These are phyloP conservation scores for Hypsizygus marmoreus DNA, from an alignment of 768 basidiomycete species.

Conservation along the genomic window DNA sequence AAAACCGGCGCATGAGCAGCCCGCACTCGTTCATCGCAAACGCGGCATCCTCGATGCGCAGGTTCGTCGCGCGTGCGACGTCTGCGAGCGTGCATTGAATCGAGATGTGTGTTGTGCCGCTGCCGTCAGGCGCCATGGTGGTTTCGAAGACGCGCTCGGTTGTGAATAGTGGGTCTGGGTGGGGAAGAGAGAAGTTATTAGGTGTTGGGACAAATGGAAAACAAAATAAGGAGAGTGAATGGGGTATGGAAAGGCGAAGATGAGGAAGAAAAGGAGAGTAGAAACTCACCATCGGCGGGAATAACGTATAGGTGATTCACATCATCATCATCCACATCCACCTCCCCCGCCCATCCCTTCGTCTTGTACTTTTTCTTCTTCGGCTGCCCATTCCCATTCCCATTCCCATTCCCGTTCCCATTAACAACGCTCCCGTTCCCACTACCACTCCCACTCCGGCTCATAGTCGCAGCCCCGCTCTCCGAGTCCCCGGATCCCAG, in stretches of 20 bases:
- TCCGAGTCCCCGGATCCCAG: conserved; percentile 1
- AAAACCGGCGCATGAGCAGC: conserved; percentile 53
- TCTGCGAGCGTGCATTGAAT: conserved; percentile 74
- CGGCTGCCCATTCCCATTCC: conserved; percentile 21
- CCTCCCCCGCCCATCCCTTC: conserved; percentile 80
- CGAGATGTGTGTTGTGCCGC: conserved; percentile 67
- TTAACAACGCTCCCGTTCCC: conserved; percentile 3
- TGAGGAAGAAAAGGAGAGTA: neutral
- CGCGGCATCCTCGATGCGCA: conserved; percentile 83
- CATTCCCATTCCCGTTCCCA: conserved; percentile 12
- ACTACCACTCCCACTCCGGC: conserved; percentile 3
- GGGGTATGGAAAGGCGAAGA: neutral
- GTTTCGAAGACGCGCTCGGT: conserved; percentile 60
- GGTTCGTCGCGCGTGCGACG: conserved; percentile 76
- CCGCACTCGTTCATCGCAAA: conserved; percentile 90
- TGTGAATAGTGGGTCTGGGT: conserved; percentile 59
- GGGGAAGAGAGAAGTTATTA: too few relatives aligned
- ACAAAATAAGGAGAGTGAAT: conserved; percentile 3
- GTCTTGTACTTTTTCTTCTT: conserved; percentile 50
- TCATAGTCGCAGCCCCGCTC: conserved; percentile 1
- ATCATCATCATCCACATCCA: conserved; percentile 36
- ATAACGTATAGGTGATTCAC: conserved; percentile 32
- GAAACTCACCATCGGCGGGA: conserved; percentile 42
- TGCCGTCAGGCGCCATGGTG: conserved; percentile 65
- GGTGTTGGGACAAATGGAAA: too few relatives aligned